Percentiles rank a stretch among this genome's conserved stretches.
Conservation (phyloP, 768 basidiomycete genomes). For the Strobilomyces dryophilus region DNA sequence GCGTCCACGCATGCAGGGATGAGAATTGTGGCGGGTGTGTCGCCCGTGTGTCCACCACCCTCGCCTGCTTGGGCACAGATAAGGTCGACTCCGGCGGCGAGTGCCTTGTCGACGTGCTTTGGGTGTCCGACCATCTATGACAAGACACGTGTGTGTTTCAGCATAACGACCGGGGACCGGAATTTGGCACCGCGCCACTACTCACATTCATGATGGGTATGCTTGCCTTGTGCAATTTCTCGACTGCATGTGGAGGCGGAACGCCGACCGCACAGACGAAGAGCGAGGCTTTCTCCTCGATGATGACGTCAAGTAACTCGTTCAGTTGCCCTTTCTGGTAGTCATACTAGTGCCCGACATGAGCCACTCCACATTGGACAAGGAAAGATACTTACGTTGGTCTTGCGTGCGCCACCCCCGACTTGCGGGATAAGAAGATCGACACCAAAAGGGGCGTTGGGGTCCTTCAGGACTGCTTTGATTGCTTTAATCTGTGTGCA, state of each 20-base stretch:
- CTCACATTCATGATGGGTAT: conserved; percentile 84
- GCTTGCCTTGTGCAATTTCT: conserved; percentile 76
- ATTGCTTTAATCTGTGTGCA: conserved; percentile 57
- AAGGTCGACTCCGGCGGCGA: conserved; percentile 82
- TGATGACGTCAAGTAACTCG: conserved; percentile 85
- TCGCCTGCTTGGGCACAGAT: conserved; percentile 95
- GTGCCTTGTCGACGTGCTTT: conserved; percentile 78
- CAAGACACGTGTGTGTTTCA: not conserved
- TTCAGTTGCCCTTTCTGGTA: conserved; percentile 86
- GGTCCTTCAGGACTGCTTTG: conserved; percentile 69
- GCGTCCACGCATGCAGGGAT: conserved; percentile 90
- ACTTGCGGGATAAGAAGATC: conserved; percentile 87
- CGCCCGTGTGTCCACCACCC: conserved; percentile 87
- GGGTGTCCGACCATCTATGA: conserved; percentile 88
- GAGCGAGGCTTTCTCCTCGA: conserved; percentile 81
- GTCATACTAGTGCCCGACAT: conserved; percentile 51
- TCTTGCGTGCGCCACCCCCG: conserved; percentile 85
- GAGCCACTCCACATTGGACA: not conserved
- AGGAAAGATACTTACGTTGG: conserved; percentile 56
- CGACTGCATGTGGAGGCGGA: conserved; percentile 76
- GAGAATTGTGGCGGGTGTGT: conserved; percentile 77
- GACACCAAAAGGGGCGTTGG: conserved; percentile 83
- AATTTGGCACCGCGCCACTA: not conserved
- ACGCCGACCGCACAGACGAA: conserved; percentile 93
- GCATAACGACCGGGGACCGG: not conserved